Percentiles rank a stretch among this genome's conserved stretches.
phyloP scores from a whole-genome alignment of 1,139 yeast genomes.

The Yamadazyma diospyri region DNA sequence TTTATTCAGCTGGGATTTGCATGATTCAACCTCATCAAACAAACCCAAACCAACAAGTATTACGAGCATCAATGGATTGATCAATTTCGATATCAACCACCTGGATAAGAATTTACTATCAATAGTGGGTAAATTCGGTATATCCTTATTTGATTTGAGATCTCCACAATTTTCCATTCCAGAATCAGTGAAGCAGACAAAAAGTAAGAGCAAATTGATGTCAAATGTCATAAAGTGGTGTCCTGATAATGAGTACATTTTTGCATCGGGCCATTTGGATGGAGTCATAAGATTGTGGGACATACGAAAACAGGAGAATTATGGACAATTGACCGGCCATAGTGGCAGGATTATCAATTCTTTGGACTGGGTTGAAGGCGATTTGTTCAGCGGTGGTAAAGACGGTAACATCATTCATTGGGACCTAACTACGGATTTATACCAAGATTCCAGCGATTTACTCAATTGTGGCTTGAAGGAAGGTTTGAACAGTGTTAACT shows the following conservation, averaged over 20 bases:
- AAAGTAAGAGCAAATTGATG: constrained; percentile 19
- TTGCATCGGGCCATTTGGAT: constrained; percentile 66
- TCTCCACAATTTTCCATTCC: constrained; percentile 38
- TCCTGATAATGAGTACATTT: constrained; percentile 51
- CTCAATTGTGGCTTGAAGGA: constrained; percentile 43
- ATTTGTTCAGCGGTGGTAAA: constrained; percentile 60
- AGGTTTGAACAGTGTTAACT: constrained; percentile 42
- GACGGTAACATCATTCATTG: constrained; percentile 76
- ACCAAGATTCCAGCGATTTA: constrained; percentile 19
- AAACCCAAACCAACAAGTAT: constrained; percentile 49
- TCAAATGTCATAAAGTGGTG: constrained; percentile 60
- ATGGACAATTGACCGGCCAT: constrained; percentile 56
- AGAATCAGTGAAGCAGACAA: constrained; percentile 14
- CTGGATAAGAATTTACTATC: constrained; percentile 40
- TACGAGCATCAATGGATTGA: constrained; percentile 49
- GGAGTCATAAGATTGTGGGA: constrained; percentile 72
- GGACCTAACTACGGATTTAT: constrained; percentile 47
- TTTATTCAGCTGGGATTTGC: constrained; percentile 70
- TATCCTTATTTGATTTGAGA: constrained; percentile 66
- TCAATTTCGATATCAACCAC: constrained; percentile 50
- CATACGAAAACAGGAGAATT: constrained; percentile 56
- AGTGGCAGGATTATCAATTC: constrained; percentile 47
- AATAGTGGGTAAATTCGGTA: constrained; percentile 66
- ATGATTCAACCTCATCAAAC: constrained; percentile 34
- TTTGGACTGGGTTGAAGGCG: constrained; percentile 60